phyloP scores from a whole-genome alignment of 108 stramenopile species.

The Poteriospumella lacustris region DNA sequence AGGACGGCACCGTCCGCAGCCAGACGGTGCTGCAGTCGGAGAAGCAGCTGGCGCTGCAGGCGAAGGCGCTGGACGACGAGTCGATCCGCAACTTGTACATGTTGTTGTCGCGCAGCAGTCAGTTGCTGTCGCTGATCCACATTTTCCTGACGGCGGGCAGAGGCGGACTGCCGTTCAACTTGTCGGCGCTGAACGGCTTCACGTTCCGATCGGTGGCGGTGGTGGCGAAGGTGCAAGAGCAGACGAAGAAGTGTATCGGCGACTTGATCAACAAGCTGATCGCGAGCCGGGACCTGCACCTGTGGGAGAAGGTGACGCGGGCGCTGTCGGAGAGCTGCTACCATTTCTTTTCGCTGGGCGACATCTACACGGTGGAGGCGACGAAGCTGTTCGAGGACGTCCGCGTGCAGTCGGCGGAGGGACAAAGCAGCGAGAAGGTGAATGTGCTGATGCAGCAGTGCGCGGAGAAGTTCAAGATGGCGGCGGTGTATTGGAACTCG shows the following conservation, averaged over 20 bases:
- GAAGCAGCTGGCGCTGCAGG: background rate
- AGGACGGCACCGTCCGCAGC: too few species aligned
- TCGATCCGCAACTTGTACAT: background rate
- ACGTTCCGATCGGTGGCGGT: background rate
- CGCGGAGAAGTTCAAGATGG: background rate
- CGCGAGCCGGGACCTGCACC: background rate
- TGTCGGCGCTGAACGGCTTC: background rate
- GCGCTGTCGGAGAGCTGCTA: background rate
- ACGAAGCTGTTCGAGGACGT: background rate
- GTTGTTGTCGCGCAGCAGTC: background rate
- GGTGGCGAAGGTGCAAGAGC: background rate
- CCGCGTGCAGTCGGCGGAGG: background rate
- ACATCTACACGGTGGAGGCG: background rate
- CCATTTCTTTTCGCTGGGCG: constrained; percentile 20
- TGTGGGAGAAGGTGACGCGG: background rate
- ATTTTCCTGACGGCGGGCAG: too few species aligned
- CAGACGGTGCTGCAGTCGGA: too few species aligned
- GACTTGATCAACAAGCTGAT: background rate
- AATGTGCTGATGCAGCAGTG: background rate
- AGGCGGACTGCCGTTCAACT: background rate
- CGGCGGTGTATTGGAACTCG: background rate
- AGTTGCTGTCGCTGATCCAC: background rate
- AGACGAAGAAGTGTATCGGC: background rate
- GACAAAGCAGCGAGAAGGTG: background rate
- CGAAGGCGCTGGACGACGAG: background rate